Base-by-base conservation (phyloP, 2,329 filamentous ascomycete species). In the Ophioceras dolichostomum region DNA sequence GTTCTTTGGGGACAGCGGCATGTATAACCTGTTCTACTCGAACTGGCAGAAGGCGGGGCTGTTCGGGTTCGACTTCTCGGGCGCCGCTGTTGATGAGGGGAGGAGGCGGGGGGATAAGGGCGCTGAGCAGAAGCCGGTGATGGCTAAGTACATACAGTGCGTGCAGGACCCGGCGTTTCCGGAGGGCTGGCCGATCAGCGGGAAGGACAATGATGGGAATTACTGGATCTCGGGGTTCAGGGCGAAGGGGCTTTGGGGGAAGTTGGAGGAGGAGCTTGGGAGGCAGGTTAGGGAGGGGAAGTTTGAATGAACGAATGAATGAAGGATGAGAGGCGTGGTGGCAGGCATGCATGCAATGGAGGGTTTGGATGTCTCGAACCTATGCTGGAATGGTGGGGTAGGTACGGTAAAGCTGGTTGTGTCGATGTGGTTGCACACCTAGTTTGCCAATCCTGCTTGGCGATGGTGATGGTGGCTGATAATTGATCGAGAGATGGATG, bases 1-100 rank as follows among this genome's bases (percentile, higher is more conserved):
- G 1, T 41, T 49, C 10, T 56, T 59, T 32, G 55, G 55, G 6
- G 45, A 52, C 10, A 41, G 45, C 18, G 44, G 41, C 14, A 59
- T 58, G 55, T 45, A 52, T 26, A 39, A 53, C 35, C 16, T 58
- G 7, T 49, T 44, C 14, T 52, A 39, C n/a, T 36, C 39, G 7
- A 36, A 41, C 36, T 34, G 32, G 36, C 17, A 34, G 28, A 42
- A 42, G 33, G 36, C 38, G 12, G 29, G 30, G 13, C 18, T 43
- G 32, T 43, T 37, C 14, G 32, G 41, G 24, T 30, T 44, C 2
- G 52, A 60, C 39, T 49, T 56, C 38, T 47, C 50, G 3, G 41
- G 47, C 1, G 53, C 54, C 10, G 22, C 39, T 7, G 28, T 32
- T 32, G 10, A 19, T 19, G 20, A 34, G 35, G 28, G 28, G 8